Conservation (phyloP, 2,329 filamentous ascomycete species). For the Shiraia sp. region DNA sequence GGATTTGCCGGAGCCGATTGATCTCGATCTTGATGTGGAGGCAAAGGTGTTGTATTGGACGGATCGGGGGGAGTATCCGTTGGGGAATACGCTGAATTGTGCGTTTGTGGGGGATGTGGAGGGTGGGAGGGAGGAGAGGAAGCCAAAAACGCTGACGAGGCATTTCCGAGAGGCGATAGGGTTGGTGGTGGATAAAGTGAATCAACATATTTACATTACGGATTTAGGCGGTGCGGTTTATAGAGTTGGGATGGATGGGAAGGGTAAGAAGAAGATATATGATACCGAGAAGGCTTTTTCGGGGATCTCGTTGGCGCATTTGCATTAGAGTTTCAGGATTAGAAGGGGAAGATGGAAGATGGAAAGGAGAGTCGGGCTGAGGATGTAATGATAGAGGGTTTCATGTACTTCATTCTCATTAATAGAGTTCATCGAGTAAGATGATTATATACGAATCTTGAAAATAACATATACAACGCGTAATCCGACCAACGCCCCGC, state of each 20-base stretch:
- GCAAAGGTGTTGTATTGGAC: slow-evolving; percentile 61
- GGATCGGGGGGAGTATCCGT: slow-evolving; percentile 61
- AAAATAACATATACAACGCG: too few species aligned
- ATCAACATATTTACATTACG: slow-evolving; percentile 12
- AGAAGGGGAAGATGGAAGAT: too few species aligned
- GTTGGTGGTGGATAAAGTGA: slow-evolving; percentile 13
- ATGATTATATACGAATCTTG: too few species aligned
- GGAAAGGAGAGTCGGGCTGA: too few species aligned
- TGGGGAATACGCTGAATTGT: slow-evolving; percentile 59
- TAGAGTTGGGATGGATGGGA: slow-evolving; percentile 14
- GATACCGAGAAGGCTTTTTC: slow-evolving; percentile 16
- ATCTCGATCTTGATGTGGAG: slow-evolving; percentile 58
- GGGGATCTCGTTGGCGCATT: slow-evolving; percentile 16
- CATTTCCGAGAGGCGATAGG: slow-evolving; percentile 30
- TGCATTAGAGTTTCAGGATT: too few species aligned
- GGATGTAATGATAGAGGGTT: too few species aligned
- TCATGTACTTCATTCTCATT: too few species aligned
- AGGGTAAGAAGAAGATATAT: slow-evolving; percentile 16
- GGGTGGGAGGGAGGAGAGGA: neutral
- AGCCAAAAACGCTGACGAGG: slow-evolving; percentile 14
- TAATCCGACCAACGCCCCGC: neutral
- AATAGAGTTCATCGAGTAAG: too few species aligned
- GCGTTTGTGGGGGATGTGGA: too few species aligned
- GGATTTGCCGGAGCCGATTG: slow-evolving; percentile 50
- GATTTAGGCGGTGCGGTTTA: slow-evolving; percentile 25